Percentiles rank a stretch among this genome's conserved stretches.
Conservation (phyloP, 2,329 filamentous ascomycete genomes). For the Pseudopyricularia javanii region DNA sequence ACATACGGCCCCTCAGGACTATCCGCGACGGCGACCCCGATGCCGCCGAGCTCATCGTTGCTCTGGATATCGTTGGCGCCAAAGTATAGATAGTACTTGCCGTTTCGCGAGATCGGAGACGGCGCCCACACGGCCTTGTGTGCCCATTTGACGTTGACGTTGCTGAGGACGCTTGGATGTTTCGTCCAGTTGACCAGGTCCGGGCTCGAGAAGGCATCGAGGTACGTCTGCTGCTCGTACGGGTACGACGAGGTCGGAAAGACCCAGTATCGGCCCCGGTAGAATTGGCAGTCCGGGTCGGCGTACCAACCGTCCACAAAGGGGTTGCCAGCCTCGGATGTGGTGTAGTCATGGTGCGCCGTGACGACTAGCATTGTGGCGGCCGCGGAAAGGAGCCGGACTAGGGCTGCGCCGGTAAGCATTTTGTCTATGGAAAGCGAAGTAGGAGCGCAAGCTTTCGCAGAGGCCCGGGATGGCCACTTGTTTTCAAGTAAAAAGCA, state of each 20-base stretch:
- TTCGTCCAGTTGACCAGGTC: conserved; percentile 36
- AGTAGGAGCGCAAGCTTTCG: background rate
- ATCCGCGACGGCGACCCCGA: conserved; percentile 25
- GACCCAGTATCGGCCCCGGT: conserved; percentile 31
- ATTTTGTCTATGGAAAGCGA: background rate
- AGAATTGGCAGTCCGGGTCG: conserved; percentile 35
- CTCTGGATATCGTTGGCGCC: conserved; percentile 32
- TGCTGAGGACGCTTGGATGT: conserved; percentile 28
- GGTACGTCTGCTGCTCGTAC: conserved; percentile 33
- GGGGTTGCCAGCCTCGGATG: conserved; percentile 31
- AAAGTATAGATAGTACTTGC: conserved; percentile 37
- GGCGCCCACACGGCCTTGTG: conserved; percentile 34
- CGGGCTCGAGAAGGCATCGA: conserved; percentile 36
- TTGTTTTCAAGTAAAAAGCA: no score
- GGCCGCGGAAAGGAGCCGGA: background rate
- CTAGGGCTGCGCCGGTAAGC: background rate
- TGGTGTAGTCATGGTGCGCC: conserved; percentile 16
- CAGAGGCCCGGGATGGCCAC: background rate
- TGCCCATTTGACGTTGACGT: conserved; percentile 26
- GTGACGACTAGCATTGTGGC: background rate
- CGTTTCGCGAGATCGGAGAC: conserved; percentile 26
- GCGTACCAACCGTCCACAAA: conserved; percentile 37
- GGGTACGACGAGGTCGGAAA: conserved; percentile 31
- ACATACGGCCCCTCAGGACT: conserved; percentile 24
- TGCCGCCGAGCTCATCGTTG: conserved; percentile 21